Base-by-base conservation (phyloP, 2,329 filamentous ascomycete genomes). In the Rasamsonia emersonii region DNA sequence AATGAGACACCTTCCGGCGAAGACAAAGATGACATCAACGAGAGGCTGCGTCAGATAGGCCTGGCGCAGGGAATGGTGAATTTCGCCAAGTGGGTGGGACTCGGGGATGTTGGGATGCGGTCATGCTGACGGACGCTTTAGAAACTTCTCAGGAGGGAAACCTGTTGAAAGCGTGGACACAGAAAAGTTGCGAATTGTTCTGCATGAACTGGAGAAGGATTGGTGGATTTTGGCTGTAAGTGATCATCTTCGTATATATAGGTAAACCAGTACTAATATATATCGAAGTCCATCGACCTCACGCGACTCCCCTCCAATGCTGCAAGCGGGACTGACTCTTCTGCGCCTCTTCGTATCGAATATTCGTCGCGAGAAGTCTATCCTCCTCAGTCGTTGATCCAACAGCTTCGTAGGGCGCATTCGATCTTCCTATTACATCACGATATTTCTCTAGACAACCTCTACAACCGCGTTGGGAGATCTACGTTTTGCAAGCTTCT, bases 161-260 rank as follows among this genome's bases (percentile, higher is more conserved):
- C 58, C 83, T 2, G 75, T 95, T 23, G 85, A 94, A 49, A 77
- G 78, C 7, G 79, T 98, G 38, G 91, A 98, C 52, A 96, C 91
- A 1, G 84, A 94, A 48, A 91, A 84, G 64, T 78, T 81, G 30
- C 75, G 88, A 18, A 79, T 95, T 19, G 70, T 96, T 19, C 64
- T 95, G 26, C 77, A 86, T 48, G 86, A 98, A 64, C 62, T 98
- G 42, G 89, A 98, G 57, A 67, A 74, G 10, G 83, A 83, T 18
- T 98, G 91, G 91, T 98, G 93, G 93, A 79, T 96, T 40, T 65
- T 96, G 38, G 88, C 86, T 40, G 86, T 93, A 67, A 52, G 82
- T 63, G 31, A 24, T 15, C 25, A 6, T 21, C 17, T 25, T 10
- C 4, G 18, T 11, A 21, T 28, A 5, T 10, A 17, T 13, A 9